A percentile compares a stretch with the other conserved stretches of the same genome.
phyloP scores from a whole-genome alignment of 805 yeast genomes.

The Yamadazyma phyllophila region DNA sequence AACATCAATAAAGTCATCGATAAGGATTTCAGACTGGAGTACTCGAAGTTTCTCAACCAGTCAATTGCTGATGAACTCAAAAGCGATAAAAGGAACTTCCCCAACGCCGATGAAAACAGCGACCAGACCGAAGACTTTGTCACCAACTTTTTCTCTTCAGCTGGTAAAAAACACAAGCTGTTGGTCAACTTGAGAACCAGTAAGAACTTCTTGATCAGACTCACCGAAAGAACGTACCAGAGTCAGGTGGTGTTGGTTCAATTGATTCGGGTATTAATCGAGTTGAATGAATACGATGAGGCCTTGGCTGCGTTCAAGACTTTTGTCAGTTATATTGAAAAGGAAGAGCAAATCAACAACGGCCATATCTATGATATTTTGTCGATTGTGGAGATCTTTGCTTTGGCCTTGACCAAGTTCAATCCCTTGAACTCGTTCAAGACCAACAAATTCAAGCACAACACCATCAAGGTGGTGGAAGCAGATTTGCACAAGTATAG shows the following conservation, averaged over 20 bases:
- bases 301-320: slow-evolving; percentile 44
- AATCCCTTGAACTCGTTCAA: slow-evolving; percentile 35
- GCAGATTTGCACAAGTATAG: slow-evolving; percentile 18
- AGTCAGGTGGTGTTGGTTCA: slow-evolving; percentile 32
- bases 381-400: slow-evolving; percentile 30
- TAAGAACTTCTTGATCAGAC: slow-evolving; percentile 30
- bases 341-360: slow-evolving; percentile 30
- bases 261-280: slow-evolving; percentile 30
- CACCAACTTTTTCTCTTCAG: slow-evolving; percentile 29
- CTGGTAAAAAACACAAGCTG: slow-evolving; percentile 17
- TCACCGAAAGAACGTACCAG: slow-evolving; percentile 35
- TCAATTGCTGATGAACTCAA: slow-evolving; percentile 16
- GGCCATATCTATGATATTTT: slow-evolving; percentile 32
- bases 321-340: slow-evolving; percentile 30
- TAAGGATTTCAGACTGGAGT: slow-evolving; percentile 25
- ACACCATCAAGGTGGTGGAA: slow-evolving; percentile 20
- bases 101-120: slow-evolving; percentile 25
- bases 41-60: slow-evolving; percentile 20
- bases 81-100: slow-evolving; percentile 22
- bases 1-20: slow-evolving; percentile 10
- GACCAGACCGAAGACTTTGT: slow-evolving; percentile 24
- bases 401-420: slow-evolving; percentile 31
- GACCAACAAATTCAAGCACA: slow-evolving; percentile 24
- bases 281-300: slow-evolving; percentile 39
- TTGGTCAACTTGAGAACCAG: slow-evolving; percentile 22